Percentiles rank a stretch among this genome's conserved stretches.
phyloP scores from a whole-genome alignment of 2,329 filamentous ascomycete species.

The Colletotrichum falcatum region DNA sequence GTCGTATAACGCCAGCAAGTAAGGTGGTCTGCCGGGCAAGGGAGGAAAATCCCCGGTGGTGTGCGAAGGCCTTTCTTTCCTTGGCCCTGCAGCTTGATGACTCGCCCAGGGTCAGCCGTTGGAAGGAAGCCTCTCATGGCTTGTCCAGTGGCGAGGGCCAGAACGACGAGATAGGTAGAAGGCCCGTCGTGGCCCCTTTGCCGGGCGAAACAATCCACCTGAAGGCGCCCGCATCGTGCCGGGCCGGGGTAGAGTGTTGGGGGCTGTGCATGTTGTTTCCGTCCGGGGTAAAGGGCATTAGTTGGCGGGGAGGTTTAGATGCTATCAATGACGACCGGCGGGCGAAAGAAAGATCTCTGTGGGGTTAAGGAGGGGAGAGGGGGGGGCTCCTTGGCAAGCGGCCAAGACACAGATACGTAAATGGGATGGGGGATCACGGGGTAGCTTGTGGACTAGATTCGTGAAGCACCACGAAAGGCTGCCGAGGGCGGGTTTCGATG shows the following conservation, averaged over 20 bases:
- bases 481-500: conserved; percentile 21
- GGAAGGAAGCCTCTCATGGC: background rate
- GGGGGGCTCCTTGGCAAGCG: background rate
- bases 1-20: background rate
- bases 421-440: background rate
- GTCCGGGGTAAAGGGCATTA: conserved; percentile 19
- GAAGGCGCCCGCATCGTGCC: conserved; percentile 17
- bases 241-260: background rate
- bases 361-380: background rate
- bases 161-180: conserved; percentile 1
- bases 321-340: background rate
- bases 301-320: conserved; percentile 3
- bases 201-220: background rate
- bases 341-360: background rate
- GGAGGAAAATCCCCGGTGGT: conserved; percentile 18
- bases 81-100: conserved; percentile 37
- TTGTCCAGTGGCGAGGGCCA: background rate
- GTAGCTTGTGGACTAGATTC: conserved; percentile 20
- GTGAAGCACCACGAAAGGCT: conserved; percentile 3
- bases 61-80: background rate
- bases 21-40: conserved; percentile 21
- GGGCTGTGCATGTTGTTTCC: conserved; percentile 22
- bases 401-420: background rate
- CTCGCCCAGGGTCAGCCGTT: conserved; percentile 16
- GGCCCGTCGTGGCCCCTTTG: conserved; percentile 1